A percentile compares a stretch with the other conserved stretches of the same genome.
Conservation (phyloP, 2,329 filamentous ascomycete species). For the Paecilomyces niveus region DNA sequence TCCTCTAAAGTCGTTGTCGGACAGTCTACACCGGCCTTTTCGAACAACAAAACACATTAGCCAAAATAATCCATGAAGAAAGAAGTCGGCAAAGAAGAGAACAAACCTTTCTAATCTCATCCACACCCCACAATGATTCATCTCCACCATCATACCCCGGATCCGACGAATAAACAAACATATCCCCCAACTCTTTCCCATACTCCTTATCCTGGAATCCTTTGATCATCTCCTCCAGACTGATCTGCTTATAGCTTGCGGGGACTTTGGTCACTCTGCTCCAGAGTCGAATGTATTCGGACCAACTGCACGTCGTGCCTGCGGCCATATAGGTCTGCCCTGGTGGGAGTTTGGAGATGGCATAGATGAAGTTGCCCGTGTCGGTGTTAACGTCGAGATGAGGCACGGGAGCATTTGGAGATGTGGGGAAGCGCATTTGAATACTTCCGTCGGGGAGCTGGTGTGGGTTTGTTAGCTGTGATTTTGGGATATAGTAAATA, state of each 20-base stretch:
- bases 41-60: not conserved
- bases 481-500: too few relatives aligned
- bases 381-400: constrained; percentile 44
- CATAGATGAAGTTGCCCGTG: constrained; percentile 43
- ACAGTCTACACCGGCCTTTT: constrained; percentile 37
- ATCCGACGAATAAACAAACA: constrained; percentile 43
- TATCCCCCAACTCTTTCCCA: constrained; percentile 39
- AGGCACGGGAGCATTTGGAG: constrained; percentile 31
- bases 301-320: constrained; percentile 41
- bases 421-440: constrained; percentile 43
- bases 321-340: constrained; percentile 45
- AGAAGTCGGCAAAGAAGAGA: constrained; percentile 14
- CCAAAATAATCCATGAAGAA: not conserved
- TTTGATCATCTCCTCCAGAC: constrained; percentile 35
- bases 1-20: constrained; percentile 22
- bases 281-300: constrained; percentile 41
- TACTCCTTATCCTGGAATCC: constrained; percentile 32
- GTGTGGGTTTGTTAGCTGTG: not conserved
- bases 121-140: constrained; percentile 33
- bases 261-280: constrained; percentile 27
- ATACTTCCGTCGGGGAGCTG: constrained; percentile 37
- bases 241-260: constrained; percentile 34
- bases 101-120: constrained; percentile 38
- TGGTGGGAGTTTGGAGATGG: constrained; percentile 44
- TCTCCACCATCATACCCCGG: constrained; percentile 46